A percentile compares a stretch with the other conserved stretches of the same genome.
These are phyloP conservation scores for Sutorius australiensis DNA, from an alignment of 768 basidiomycete species.

Conservation along the genomic window DNA sequence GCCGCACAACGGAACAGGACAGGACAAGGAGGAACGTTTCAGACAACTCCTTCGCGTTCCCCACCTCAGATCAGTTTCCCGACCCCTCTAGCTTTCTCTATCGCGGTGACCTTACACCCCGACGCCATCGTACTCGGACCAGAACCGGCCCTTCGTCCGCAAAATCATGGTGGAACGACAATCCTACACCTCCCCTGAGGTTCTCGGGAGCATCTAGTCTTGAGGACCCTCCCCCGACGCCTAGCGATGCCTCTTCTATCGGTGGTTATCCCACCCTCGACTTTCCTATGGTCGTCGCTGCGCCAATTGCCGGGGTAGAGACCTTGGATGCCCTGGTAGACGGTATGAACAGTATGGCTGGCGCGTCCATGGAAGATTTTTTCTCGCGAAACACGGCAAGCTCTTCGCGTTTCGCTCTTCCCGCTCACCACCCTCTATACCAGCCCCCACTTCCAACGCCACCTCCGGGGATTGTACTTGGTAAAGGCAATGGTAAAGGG, in stretches of 20 bases:
- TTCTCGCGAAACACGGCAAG: constrained; percentile 42
- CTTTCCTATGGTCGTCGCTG: constrained; percentile 68
- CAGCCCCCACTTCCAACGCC: constrained; percentile 82
- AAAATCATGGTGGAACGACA: constrained; percentile 40
- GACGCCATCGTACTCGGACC: constrained; percentile 48
- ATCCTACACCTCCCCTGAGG: constrained; percentile 49
- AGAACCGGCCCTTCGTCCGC: constrained; percentile 53
- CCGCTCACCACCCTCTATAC: constrained; percentile 68
- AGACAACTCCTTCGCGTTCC: constrained; percentile 27
- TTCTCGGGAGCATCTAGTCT: constrained; percentile 69
- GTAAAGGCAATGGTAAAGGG: constrained; percentile 41
- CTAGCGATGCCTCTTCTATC: constrained; percentile 42
- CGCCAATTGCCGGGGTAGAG: constrained; percentile 76
- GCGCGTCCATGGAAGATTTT: constrained; percentile 52
- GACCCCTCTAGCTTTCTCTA: constrained; percentile 26
- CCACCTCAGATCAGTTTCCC: constrained; percentile 24
- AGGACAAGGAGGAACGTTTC: constrained; percentile 26
- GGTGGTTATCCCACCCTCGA: constrained; percentile 32
- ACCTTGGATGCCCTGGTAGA: constrained; percentile 87
- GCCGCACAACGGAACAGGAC: constrained; percentile 24
- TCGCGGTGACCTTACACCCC: constrained; percentile 31
- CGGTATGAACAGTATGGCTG: constrained; percentile 90
- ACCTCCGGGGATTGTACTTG: constrained; percentile 74
- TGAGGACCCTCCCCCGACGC: constrained; percentile 74
- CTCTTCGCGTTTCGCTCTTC: constrained; percentile 53